Evolutionary conservation across 768 basidiomycete species (phyloP).

Genomic region (Mycena filopes): DNA sequence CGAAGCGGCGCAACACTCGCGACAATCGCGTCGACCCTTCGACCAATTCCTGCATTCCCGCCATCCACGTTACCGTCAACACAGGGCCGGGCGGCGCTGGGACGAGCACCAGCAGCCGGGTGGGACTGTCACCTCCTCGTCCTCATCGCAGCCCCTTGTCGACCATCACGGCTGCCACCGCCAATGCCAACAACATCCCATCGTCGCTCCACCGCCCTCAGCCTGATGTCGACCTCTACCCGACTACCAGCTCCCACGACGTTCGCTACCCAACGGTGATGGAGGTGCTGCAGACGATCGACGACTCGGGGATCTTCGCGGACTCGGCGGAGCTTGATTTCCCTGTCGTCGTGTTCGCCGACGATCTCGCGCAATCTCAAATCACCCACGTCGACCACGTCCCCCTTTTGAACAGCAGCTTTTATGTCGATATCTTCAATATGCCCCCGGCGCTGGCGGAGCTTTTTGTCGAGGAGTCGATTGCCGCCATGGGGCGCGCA

Average conservation of each 20-base stretch:
- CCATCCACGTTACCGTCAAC: constrained; percentile 7
- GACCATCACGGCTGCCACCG: not conserved
- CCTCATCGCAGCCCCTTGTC: not conserved
- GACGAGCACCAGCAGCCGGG: not conserved
- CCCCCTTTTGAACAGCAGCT: not conserved
- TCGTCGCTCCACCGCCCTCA: not conserved
- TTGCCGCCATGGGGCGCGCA: not conserved
- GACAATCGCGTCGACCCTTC: not conserved
- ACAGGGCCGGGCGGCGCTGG: constrained; percentile 1
- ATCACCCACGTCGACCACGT: constrained; percentile 1
- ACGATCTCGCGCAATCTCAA: not conserved
- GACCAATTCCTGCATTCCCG: not conserved
- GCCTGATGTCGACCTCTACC: not conserved
- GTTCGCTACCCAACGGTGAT: not conserved
- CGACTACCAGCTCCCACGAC: not conserved
- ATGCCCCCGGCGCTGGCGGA: constrained; percentile 3
- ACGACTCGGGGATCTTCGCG: not conserved
- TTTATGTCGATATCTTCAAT: not conserved
- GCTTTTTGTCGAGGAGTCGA: not conserved
- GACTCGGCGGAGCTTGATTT: not conserved
- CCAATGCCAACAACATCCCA: not conserved
- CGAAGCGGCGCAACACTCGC: not conserved
- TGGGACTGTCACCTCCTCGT: not conserved
- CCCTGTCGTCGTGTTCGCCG: not conserved
- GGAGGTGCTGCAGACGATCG: not conserved